Evolutionary conservation across 371 early-diverging fungal species (phyloP).

Genomic region (Mortierella sp.): DNA sequence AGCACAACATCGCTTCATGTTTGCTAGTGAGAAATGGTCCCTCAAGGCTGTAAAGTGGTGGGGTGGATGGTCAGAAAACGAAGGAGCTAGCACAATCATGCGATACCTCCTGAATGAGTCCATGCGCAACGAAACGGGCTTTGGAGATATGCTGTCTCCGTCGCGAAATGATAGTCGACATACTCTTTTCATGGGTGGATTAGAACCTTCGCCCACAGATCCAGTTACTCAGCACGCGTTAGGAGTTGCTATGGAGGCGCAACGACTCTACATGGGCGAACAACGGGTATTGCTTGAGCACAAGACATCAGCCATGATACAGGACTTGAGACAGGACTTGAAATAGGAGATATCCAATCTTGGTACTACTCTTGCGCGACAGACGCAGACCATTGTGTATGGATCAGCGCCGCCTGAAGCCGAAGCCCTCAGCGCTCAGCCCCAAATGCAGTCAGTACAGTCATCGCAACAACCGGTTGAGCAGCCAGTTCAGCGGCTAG

Average conservation of each 20-base stretch:
- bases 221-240: neutral
- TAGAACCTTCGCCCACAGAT: neutral
- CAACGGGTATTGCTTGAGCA: too few relatives aligned
- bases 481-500: too few relatives aligned
- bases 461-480: neutral
- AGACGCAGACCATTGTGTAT: too few relatives aligned
- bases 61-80: slow-evolving; percentile 30
- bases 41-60: slow-evolving; percentile 35
- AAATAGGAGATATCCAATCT: too few relatives aligned
- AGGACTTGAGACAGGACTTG: too few relatives aligned
- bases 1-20: slow-evolving; percentile 17
- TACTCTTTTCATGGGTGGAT: slow-evolving; percentile 5
- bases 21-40: slow-evolving; percentile 14
- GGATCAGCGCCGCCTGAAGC: too few relatives aligned
- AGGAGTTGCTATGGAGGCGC: neutral
- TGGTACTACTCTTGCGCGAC: too few relatives aligned
- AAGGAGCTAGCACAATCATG: slow-evolving; percentile 6
- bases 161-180: neutral
- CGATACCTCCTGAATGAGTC: slow-evolving; percentile 16
- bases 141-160: slow-evolving; percentile 14
- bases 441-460: too few relatives aligned
- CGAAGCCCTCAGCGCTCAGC: too few relatives aligned
- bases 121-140: slow-evolving; percentile 3
- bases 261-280: neutral
- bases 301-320: too few relatives aligned